Conservation (phyloP, 306 rosid species). For the Styphnolobium japonicum region DNA sequence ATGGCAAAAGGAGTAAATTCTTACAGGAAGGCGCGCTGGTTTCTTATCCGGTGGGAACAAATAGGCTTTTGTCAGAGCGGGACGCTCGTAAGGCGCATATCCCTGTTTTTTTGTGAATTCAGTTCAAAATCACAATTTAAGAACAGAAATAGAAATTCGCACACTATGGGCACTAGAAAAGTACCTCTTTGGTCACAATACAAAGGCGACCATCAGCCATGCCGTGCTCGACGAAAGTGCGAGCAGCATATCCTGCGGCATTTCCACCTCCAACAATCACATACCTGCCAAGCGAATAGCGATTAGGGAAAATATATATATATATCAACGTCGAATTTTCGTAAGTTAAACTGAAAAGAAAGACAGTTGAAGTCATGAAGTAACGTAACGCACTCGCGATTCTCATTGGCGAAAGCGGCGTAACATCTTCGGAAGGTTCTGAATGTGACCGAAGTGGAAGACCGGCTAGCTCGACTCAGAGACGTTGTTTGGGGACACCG, state of each 20-base stretch:
- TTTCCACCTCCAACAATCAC: constrained; percentile 98
- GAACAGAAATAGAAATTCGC: background rate
- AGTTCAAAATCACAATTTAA: background rate
- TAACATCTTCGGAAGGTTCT: constrained; percentile 56
- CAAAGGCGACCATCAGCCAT: constrained; percentile 95
- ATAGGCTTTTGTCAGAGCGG: constrained; percentile 84
- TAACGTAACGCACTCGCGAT: constrained; percentile 59
- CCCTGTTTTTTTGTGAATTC: constrained; percentile 39
- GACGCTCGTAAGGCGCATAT: constrained; percentile 95
- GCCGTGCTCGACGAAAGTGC: constrained; percentile 89
- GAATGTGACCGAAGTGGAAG: constrained; percentile 42
- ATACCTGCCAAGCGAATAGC: constrained; percentile 43
- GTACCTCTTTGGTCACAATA: constrained; percentile 88
- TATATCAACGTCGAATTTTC: background rate
- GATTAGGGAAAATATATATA: background rate
- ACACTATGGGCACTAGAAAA: background rate
- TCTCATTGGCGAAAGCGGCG: constrained; percentile 71
- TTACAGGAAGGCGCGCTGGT: constrained; percentile 94
- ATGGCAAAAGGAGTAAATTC: constrained; percentile 5
- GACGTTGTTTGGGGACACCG: constrained; percentile 38
- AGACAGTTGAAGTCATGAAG: background rate
- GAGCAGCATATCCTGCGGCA: constrained; percentile 94
- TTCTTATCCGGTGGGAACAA: constrained; percentile 84
- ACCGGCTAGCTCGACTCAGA: constrained; percentile 6
- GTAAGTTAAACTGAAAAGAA: background rate